A percentile compares a stretch with the other conserved stretches of the same genome.
phyloP scores from a whole-genome alignment of 1,284 basidiomycete genomes.

The Peniophora sp. region DNA sequence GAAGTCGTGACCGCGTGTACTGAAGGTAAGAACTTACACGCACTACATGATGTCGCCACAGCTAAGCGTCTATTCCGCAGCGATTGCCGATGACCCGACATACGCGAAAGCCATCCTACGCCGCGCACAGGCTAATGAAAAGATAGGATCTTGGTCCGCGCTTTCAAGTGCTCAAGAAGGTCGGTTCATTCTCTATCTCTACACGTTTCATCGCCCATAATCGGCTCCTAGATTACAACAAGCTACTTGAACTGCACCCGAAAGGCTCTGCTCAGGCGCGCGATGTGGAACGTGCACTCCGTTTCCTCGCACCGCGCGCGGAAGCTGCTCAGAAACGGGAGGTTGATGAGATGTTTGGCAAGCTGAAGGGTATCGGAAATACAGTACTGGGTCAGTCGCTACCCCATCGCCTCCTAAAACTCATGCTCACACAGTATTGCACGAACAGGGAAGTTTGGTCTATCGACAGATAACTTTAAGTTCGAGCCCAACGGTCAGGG shows the following conservation, averaged over 20 bases:
- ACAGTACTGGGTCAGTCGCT: slow-evolving; percentile 68
- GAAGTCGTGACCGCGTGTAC: slow-evolving; percentile 72
- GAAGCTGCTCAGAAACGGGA: slow-evolving; percentile 79
- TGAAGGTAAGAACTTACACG: slow-evolving; percentile 39
- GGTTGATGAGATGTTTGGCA: slow-evolving; percentile 87
- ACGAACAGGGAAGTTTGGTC: slow-evolving; percentile 77
- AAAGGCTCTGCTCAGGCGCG: slow-evolving; percentile 42
- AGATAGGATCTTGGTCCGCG: slow-evolving; percentile 75
- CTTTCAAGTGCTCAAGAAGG: slow-evolving; percentile 82
- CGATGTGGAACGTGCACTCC: slow-evolving; percentile 43
- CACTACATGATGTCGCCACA: not conserved
- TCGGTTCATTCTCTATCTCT: slow-evolving; percentile 20
- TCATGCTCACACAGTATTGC: not conserved
- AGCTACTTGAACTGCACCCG: slow-evolving; percentile 57
- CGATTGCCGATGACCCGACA: slow-evolving; percentile 74
- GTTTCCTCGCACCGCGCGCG: slow-evolving; percentile 54
- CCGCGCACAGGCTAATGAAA: slow-evolving; percentile 79
- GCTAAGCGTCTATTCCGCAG: slow-evolving; percentile 30
- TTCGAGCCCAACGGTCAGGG: slow-evolving; percentile 89
- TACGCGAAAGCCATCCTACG: slow-evolving; percentile 89
- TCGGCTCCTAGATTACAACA: slow-evolving; percentile 62
- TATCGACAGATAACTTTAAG: slow-evolving; percentile 93
- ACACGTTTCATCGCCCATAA: not conserved
- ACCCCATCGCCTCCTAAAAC: not conserved
- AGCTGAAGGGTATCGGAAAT: slow-evolving; percentile 91